Base-by-base conservation (phyloP, 2,329 filamentous ascomycete genomes). In the Colletotrichum sp. region DNA sequence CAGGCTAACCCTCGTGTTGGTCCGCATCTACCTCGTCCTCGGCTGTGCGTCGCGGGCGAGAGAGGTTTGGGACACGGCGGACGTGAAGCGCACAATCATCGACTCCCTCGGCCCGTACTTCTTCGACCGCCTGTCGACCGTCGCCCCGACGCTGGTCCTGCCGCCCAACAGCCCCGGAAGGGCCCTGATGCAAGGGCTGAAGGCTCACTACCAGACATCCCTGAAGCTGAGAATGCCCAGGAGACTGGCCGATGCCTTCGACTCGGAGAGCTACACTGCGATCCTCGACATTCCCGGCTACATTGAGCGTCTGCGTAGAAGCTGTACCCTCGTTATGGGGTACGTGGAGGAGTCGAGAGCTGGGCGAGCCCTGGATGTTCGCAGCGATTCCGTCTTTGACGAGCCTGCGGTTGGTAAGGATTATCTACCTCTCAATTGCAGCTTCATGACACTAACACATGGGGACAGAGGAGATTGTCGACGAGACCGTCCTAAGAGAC, bases 21-120 rank as follows among this genome's bases (percentile, higher is more conserved):
- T 90, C 2, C 89, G 90, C 71, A 80, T 92, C 4, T 89, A 90
- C 67, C 82, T 91, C 12, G 81, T 88, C 5, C 82, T 91, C 8
- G 90, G 90, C 9, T 89, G 88, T 15, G 85, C 85, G 1, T 84
- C 87, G 2, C 85, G 85, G 21, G 89, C 88, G 0, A 83, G 87
- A 28, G 81, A 87, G 39, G 81, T 90, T 3, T 92, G 90, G 89
- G 83, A 85, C 13, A 85, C 85, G 0, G 84, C 91, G 12, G 89
- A 87, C 5, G 87, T 92, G 3, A 92, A 92, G 81, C 87, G 90
- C 26, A 90, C 89, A 0, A 89, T 91, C 32, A 87, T 90, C n/a
- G 90, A 92, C 77, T 89, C 90, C 0, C 84, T 92, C 1, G 89
- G 85, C 4, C 88, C 90, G 0, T 82, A 91, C 2, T 90, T 90